A percentile compares a stretch with the other conserved stretches of the same genome.
Evolutionary conservation across 2,329 filamentous ascomycete species (phyloP).

Genomic region (Basipetospora chlamydospora): DNA sequence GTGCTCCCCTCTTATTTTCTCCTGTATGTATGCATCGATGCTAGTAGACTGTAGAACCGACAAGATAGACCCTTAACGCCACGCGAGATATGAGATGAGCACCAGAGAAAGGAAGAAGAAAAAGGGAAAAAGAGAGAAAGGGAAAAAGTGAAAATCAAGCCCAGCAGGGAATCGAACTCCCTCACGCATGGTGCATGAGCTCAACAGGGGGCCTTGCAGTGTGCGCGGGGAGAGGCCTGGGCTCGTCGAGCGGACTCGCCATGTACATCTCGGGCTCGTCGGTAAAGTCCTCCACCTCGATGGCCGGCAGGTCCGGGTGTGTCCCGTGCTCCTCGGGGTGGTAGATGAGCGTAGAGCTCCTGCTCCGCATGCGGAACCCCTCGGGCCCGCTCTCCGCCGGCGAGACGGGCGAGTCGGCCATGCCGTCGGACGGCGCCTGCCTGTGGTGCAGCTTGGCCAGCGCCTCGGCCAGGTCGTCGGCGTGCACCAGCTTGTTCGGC

Average conservation of each 20-base stretch:
- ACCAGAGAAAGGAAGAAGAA: background rate
- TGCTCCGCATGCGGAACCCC: conserved; percentile 28
- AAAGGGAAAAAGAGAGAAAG: conserved; percentile 3
- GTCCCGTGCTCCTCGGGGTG: conserved; percentile 40
- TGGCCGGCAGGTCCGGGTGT: conserved; percentile 44
- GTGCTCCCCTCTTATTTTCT: background rate
- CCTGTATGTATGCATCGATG: background rate
- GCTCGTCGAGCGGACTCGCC: conserved; percentile 25
- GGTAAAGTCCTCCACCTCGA: conserved; percentile 54
- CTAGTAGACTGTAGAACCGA: too few relatives aligned
- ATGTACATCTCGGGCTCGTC: conserved; percentile 28
- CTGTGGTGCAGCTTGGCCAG: conserved; percentile 45
- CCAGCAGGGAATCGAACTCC: background rate
- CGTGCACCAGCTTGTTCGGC: conserved; percentile 55
- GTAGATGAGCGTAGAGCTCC: conserved; percentile 53
- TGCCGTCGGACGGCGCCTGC: conserved; percentile 10
- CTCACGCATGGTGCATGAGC: conserved; percentile 36
- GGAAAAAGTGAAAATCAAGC: too few relatives aligned
- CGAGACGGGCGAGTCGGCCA: conserved; percentile 20
- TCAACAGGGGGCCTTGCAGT: conserved; percentile 51
- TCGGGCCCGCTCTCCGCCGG: conserved; percentile 22
- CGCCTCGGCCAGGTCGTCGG: conserved; percentile 53
- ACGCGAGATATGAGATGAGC: background rate
- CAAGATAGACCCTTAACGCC: too few relatives aligned
- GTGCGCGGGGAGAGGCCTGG: conserved; percentile 35